Evolutionary conservation across 176 grass and related monocot species (phyloP), one percentile per base, ranked within the genome.

Genomic region (Dendrocalamus sinicus): DNA sequence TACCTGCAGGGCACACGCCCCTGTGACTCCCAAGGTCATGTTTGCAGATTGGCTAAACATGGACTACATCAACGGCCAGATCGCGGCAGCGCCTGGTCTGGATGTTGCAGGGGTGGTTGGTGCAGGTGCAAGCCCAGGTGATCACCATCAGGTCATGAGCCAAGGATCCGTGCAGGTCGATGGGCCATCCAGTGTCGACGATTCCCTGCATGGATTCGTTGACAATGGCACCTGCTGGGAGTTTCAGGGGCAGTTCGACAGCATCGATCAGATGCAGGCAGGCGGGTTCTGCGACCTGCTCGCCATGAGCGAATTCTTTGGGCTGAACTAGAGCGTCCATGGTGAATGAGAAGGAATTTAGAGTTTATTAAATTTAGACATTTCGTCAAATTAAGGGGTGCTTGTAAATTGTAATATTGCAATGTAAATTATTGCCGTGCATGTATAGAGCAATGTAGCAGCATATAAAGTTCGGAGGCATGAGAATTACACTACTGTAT

Each of bases 11-110:
- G 8, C 71, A 70, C 83, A 85, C 37, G 22, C 79, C 3, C 77
- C 88, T 19, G 80, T 81, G 55, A 58, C 86, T 23, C 93, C 95
- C 59, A 98, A 95, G 90, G 90, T 98, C 58, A 91, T 98, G 87
- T 98, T 98, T 79, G 92, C 90, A 7, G 96, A 98, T 77, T 98
- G 96, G 96, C 67, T 98, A 3, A 73, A 87, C 72, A 91, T 83
- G 68, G 91, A 93, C 57, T 85, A 83, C 81, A 22, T 72, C 81
- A 85, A 45, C 10, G 40, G 64, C 62, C 91, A 85, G 54, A 71
- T 75, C 22, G 71, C 22, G 0, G 89, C 75, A 9, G 85, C 79
- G 55, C 84, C 86, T 58, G 75, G 74, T 85, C 86, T 77, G 84
- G 84, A 60, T 7, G 52, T 50, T 24, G 80, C 79, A 2, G 79